These are phyloP conservation scores for Xerocomellus intermedius DNA, from an alignment of 768 basidiomycete genomes.

Conservation along the genomic window DNA sequence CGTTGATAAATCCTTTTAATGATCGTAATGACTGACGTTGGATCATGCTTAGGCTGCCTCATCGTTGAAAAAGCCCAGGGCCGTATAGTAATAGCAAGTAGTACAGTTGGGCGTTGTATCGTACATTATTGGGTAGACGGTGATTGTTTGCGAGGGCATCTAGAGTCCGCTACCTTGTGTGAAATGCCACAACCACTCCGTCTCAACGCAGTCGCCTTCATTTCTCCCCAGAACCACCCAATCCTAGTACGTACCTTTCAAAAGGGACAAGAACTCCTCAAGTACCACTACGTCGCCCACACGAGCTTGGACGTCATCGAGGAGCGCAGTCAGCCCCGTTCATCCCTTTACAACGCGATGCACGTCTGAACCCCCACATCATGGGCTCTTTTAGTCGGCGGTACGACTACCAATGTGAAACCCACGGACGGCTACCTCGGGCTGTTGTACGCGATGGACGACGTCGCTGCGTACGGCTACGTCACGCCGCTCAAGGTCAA, in stretches of 20 bases:
- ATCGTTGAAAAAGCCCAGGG: constrained; percentile 8
- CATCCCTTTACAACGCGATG: not conserved
- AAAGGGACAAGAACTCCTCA: constrained; percentile 62
- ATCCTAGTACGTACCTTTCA: constrained; percentile 76
- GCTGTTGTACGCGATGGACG: constrained; percentile 86
- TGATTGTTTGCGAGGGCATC: not conserved
- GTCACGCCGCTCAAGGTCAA: constrained; percentile 86
- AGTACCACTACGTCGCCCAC: constrained; percentile 91
- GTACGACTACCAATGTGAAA: constrained; percentile 46
- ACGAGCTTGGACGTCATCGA: constrained; percentile 89
- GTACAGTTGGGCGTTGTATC: not conserved
- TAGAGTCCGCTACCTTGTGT: not conserved
- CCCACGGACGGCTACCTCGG: constrained; percentile 80
- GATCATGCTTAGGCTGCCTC: constrained; percentile 10
- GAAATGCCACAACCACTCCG: constrained; percentile 66
- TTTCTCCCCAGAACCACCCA: constrained; percentile 76
- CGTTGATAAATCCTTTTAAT: not conserved
- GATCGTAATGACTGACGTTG: constrained; percentile 1
- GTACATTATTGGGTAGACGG: not conserved
- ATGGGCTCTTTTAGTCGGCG: constrained; percentile 18
- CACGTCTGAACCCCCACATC: not conserved
- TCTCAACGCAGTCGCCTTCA: constrained; percentile 81
- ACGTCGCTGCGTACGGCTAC: constrained; percentile 90
- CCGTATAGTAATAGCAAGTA: not conserved
- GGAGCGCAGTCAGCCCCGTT: constrained; percentile 68